phyloP scores from a whole-genome alignment of 2,329 filamentous ascomycete species.

The Huntiella bhutanensis region DNA sequence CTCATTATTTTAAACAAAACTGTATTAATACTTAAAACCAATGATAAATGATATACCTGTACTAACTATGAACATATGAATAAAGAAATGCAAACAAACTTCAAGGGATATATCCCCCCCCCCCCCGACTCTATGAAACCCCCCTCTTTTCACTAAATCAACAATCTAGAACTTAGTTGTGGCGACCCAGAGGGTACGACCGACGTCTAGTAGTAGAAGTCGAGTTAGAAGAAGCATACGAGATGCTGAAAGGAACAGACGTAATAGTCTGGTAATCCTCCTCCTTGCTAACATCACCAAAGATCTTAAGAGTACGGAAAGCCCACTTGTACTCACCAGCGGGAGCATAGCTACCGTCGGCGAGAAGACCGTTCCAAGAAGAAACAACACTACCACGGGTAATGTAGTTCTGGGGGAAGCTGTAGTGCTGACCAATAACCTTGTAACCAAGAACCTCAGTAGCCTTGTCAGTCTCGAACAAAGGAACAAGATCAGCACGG shows the following conservation, averaged over 20 bases:
- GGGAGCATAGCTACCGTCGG: conserved; percentile 27
- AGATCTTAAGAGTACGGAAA: conserved; percentile 30
- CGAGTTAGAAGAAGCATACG: conserved; percentile 18
- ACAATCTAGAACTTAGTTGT: not conserved
- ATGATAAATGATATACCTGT: not conserved
- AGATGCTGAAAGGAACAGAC: conserved; percentile 25
- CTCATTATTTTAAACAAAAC: not conserved
- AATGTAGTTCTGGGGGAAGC: conserved; percentile 20
- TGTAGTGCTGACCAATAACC: conserved; percentile 24
- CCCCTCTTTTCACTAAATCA: not conserved
- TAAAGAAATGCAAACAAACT: not conserved
- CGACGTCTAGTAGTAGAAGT: conserved; percentile 4
- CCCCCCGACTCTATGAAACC: not conserved
- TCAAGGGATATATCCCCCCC: not conserved
- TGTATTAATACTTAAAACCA: not conserved
- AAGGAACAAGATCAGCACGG: conserved; percentile 19
- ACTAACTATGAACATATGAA: not conserved
- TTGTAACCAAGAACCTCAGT: conserved; percentile 21
- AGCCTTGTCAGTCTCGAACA: conserved; percentile 10
- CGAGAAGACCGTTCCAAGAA: conserved; percentile 28
- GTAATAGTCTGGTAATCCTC: conserved; percentile 29
- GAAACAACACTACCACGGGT: conserved; percentile 14
- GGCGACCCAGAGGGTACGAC: not conserved
- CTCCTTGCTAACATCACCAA: conserved; percentile 25
- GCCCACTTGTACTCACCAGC: conserved; percentile 30